Conservation (phyloP, 176 grass and related monocot genomes). For the Alloteropsis semialata region DNA sequence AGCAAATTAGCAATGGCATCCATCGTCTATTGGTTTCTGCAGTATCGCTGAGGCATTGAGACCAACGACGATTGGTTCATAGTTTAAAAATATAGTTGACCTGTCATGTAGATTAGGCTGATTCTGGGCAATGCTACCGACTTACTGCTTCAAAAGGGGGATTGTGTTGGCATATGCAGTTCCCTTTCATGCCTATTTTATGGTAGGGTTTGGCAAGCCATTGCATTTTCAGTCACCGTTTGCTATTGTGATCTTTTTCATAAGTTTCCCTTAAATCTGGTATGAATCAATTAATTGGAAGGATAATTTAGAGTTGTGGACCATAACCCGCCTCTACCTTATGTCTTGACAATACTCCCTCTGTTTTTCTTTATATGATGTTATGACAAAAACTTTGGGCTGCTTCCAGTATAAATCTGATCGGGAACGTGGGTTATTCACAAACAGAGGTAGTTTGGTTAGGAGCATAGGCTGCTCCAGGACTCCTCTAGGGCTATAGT, state of each 20-base stretch:
- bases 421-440: no score
- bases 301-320: neutral
- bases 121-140: neutral
- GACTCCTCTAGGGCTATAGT: neutral
- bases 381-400: no score
- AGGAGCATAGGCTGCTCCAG: neutral
- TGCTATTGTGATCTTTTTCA: neutral
- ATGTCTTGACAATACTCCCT: neutral
- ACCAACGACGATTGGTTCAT: neutral
- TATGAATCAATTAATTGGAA: neutral
- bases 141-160: neutral
- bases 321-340: neutral
- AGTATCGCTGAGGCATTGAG: neutral
- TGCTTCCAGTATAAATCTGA: no score
- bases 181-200: conserved; percentile 1
- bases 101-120: neutral
- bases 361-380: no score
- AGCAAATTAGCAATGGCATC: neutral
- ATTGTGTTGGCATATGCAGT: neutral
- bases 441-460: no score
- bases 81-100: neutral
- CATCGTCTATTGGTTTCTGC: conserved; percentile 9
- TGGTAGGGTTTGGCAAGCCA: neutral
- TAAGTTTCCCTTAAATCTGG: neutral
- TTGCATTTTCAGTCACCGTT: neutral